Evolutionary conservation across 1,284 basidiomycete species (phyloP).

Genomic region (Bjerkandera adusta): DNA sequence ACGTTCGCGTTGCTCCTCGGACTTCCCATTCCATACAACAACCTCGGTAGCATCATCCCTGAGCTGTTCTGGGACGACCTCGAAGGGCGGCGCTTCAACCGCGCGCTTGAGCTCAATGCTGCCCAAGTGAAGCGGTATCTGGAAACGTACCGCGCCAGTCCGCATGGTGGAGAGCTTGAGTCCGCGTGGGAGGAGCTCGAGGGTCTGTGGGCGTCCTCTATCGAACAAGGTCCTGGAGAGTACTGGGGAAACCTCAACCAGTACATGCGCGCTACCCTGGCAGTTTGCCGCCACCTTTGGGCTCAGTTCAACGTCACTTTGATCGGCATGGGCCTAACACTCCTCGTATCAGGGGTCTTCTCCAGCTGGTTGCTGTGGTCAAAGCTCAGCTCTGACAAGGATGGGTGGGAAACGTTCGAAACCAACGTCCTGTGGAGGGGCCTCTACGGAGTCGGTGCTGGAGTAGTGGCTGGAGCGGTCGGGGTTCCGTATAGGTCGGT

Average conservation of each 20-base stretch:
- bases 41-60: constrained; percentile 88
- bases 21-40: constrained; percentile 93
- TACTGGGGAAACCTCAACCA: constrained; percentile 40
- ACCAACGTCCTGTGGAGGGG: constrained; percentile 25
- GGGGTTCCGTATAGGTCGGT: constrained; percentile 32
- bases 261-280: constrained; percentile 68
- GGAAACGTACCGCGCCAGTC: constrained; percentile 67
- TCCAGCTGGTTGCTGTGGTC: constrained; percentile 50
- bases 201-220: constrained; percentile 40
- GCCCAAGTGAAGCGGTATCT: constrained; percentile 81
- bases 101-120: constrained; percentile 73
- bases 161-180: constrained; percentile 73
- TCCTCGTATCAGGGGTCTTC: constrained; percentile 47
- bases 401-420: constrained; percentile 44
- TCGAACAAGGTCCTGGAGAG: constrained; percentile 20
- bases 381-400: constrained; percentile 35
- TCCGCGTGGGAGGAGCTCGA: constrained; percentile 53
- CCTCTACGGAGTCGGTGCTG: constrained; percentile 37
- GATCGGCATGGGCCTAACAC: constrained; percentile 67
- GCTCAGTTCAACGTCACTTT: constrained; percentile 86
- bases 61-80: constrained; percentile 68
- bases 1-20: constrained; percentile 91
- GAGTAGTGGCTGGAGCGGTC: constrained; percentile 41
- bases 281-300: constrained; percentile 84
- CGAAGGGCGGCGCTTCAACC: constrained; percentile 29